Conservation (phyloP, 2,329 filamentous ascomycete genomes). For the Trichoderma breve region DNA sequence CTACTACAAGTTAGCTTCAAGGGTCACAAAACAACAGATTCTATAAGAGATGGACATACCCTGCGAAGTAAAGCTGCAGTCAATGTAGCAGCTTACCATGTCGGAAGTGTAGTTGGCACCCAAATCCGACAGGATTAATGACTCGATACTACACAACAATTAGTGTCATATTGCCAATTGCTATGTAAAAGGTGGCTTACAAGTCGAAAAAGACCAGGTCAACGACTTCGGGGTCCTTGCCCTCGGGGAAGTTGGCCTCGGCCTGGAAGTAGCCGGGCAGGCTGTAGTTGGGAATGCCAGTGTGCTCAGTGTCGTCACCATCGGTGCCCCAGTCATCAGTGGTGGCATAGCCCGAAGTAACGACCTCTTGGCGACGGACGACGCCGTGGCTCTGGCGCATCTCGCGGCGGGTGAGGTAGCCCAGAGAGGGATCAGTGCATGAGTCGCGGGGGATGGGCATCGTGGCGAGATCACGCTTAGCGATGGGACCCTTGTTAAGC, state of each 20-base stretch:
- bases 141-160: slow-evolving; percentile 35
- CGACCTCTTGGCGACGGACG: slow-evolving; percentile 48
- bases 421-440: slow-evolving; percentile 47
- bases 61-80: slow-evolving; percentile 39
- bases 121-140: slow-evolving; percentile 37
- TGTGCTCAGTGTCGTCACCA: slow-evolving; percentile 55
- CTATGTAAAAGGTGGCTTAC: slow-evolving; percentile 30
- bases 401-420: slow-evolving; percentile 25
- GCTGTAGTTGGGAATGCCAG: slow-evolving; percentile 44
- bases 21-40: background rate
- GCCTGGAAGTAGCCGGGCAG: slow-evolving; percentile 52
- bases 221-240: slow-evolving; percentile 44
- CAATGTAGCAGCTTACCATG: slow-evolving; percentile 40
- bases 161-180: background rate
- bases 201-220: slow-evolving; percentile 56
- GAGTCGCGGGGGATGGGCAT: slow-evolving; percentile 41
- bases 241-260: slow-evolving; percentile 46
- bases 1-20: slow-evolving; percentile 13
- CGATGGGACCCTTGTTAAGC: slow-evolving; percentile 43
- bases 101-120: slow-evolving; percentile 35
- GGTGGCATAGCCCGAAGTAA: slow-evolving; percentile 53
- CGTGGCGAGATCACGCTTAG: slow-evolving; percentile 36
- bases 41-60: slow-evolving; percentile 20
- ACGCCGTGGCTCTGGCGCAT: slow-evolving; percentile 35
- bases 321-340: slow-evolving; percentile 56